These are phyloP conservation scores for Beauveria caledonica DNA, from an alignment of 2,329 filamentous ascomycete species.

Conservation along the genomic window DNA sequence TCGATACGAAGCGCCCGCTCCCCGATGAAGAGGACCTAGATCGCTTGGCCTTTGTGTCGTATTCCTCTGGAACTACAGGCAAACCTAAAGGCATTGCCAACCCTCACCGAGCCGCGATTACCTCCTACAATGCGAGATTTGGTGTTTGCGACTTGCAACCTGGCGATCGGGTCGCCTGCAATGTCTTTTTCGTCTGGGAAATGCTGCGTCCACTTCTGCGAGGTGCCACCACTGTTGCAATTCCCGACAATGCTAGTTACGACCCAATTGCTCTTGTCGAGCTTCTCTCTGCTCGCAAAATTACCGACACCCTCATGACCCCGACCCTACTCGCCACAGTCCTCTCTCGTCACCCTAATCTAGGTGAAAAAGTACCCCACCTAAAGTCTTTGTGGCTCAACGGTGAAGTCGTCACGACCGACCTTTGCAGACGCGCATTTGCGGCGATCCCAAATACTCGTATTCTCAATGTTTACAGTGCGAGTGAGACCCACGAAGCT, in stretches of 20 bases:
- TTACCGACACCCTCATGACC: conserved; percentile 79
- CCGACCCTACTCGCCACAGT: conserved; percentile 70
- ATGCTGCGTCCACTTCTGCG: conserved; percentile 68
- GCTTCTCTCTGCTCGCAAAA: conserved; percentile 53
- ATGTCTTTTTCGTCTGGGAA: conserved; percentile 84
- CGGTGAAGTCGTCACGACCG: conserved; percentile 73
- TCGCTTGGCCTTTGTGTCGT: conserved; percentile 69
- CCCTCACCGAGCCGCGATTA: conserved; percentile 63
- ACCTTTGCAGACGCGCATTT: conserved; percentile 61
- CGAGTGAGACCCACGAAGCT: conserved; percentile 74
- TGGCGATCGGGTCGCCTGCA: conserved; percentile 75
- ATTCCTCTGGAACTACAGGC: conserved; percentile 70
- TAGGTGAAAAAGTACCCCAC: conserved; percentile 54
- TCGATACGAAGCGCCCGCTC: conserved; percentile 38
- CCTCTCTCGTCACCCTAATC: conserved; percentile 58
- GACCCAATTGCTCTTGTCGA: conserved; percentile 68
- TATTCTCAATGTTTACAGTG: conserved; percentile 73
- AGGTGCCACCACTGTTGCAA: conserved; percentile 66
- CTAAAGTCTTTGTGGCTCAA: conserved; percentile 71
- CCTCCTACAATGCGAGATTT: conserved; percentile 68
- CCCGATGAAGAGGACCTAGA: conserved; percentile 63
- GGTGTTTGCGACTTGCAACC: conserved; percentile 58
- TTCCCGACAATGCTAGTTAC: conserved; percentile 70
- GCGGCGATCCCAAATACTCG: conserved; percentile 60
- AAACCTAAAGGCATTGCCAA: conserved; percentile 79